Percentiles rank a stretch among this genome's conserved stretches.
Conservation (phyloP, 179 eudicot species). For the Carnegiea gigantea region DNA sequence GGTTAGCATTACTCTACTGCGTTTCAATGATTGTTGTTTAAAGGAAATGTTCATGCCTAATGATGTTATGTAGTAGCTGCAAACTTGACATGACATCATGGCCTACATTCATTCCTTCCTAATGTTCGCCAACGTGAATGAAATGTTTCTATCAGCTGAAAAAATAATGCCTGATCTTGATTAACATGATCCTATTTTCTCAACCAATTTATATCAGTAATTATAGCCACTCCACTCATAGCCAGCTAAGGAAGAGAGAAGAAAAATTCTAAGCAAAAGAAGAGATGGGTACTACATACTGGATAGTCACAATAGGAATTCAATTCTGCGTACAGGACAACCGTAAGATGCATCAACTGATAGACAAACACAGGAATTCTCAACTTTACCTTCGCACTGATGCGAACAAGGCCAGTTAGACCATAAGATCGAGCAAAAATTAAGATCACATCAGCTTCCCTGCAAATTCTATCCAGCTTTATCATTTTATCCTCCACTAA, state of each 20-base stretch:
- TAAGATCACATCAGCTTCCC: slow-evolving; percentile 73
- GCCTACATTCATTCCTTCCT: background rate
- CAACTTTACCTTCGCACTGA: slow-evolving; percentile 76
- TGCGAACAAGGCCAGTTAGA: slow-evolving; percentile 84
- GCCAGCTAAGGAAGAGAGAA: background rate
- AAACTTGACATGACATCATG: background rate
- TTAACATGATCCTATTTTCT: background rate
- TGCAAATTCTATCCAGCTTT: slow-evolving; percentile 82
- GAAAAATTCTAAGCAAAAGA: background rate
- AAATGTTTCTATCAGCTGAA: background rate
- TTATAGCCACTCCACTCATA: background rate
- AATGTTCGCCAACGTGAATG: background rate
- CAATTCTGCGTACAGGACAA: background rate
- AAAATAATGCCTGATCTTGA: background rate
- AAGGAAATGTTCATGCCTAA: background rate
- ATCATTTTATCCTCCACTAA: slow-evolving; percentile 81
- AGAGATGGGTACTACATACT: background rate
- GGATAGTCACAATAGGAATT: background rate
- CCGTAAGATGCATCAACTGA: background rate
- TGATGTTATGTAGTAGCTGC: background rate
- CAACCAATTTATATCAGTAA: background rate
- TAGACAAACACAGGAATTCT: background rate
- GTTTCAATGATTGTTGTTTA: background rate
- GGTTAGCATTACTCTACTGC: background rate
- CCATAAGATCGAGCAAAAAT: slow-evolving; percentile 95